A percentile compares a stretch with the other conserved stretches of the same genome.
These are phyloP conservation scores for Phytophthora melonis DNA, from an alignment of 352 stramenopile species.

Conservation along the genomic window DNA sequence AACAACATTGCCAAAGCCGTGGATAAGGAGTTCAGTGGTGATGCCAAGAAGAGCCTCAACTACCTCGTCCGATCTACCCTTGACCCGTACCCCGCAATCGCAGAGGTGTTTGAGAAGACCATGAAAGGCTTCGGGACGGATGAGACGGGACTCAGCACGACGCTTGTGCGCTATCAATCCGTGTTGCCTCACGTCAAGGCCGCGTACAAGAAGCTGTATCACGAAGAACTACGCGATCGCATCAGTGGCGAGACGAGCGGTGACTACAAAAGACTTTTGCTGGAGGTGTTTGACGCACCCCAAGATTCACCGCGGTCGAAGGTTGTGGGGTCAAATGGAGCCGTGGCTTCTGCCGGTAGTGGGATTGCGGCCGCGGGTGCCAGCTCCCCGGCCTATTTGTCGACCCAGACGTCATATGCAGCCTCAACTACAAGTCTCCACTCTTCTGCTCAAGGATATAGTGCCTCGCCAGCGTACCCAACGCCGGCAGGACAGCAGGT, in stretches of 20 bases:
- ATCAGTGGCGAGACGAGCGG: conserved; percentile 70
- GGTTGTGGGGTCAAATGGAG: conserved; percentile 21
- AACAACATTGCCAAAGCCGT: conserved; percentile 83
- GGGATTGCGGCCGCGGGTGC: conserved; percentile 3
- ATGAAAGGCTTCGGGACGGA: conserved; percentile 81
- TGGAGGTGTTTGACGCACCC: conserved; percentile 77
- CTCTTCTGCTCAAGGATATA: conserved; percentile 18
- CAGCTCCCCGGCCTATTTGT: conserved; percentile 24
- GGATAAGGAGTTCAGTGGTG: conserved; percentile 85
- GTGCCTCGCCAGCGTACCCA: conserved; percentile 18
- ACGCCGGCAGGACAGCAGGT: conserved; percentile 28
- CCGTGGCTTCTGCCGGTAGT: conserved; percentile 1
- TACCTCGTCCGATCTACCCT: conserved; percentile 66
- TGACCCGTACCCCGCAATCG: conserved; percentile 73
- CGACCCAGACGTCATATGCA: conserved; percentile 31
- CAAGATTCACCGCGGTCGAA: conserved; percentile 46
- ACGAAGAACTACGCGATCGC: conserved; percentile 66
- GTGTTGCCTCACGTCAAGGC: conserved; percentile 62
- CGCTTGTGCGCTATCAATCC: conserved; percentile 68
- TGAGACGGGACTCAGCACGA: conserved; percentile 62
- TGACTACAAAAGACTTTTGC: conserved; percentile 68
- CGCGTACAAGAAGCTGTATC: conserved; percentile 67
- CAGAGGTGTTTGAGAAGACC: conserved; percentile 74
- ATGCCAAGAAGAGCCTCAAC: conserved; percentile 76
- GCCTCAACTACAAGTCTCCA: conserved; percentile 15